These are phyloP conservation scores for Hyaloperonospora arabidopsidis DNA, from an alignment of 352 stramenopile species.

Conservation along the genomic window DNA sequence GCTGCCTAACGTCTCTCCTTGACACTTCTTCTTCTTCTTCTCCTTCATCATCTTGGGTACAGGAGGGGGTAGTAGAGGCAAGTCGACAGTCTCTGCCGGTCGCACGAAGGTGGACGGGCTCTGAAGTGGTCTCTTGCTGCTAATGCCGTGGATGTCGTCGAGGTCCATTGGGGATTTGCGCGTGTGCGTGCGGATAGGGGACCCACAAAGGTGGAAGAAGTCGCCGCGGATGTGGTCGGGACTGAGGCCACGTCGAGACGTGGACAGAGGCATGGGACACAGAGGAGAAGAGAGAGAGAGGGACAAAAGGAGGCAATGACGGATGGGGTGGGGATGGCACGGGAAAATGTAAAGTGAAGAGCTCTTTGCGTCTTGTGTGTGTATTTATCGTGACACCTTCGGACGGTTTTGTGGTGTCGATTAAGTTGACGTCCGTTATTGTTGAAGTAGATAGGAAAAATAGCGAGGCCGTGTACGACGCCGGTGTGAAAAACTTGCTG, in stretches of 20 bases:
- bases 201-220: slow-evolving; percentile 75
- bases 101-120: too few species aligned
- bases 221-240: slow-evolving; percentile 24
- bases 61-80: too few species aligned
- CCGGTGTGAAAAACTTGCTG: slow-evolving; percentile 9
- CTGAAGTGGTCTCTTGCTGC: too few species aligned
- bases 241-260: slow-evolving; percentile 20
- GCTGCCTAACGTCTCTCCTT: not conserved
- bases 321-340: slow-evolving; percentile 7
- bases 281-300: too few species aligned
- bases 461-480: slow-evolving; percentile 6
- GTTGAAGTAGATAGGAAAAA: slow-evolving; percentile 5
- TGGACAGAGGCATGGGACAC: not conserved
- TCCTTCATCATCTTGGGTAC: too few species aligned
- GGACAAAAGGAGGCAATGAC: too few species aligned
- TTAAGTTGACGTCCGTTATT: slow-evolving; percentile 23
- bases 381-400: not conserved
- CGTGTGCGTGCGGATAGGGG: slow-evolving; percentile 62
- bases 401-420: slow-evolving; percentile 1
- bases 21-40: slow-evolving; percentile 20
- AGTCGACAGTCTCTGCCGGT: too few species aligned
- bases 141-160: slow-evolving; percentile 31
- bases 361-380: slow-evolving; percentile 11
- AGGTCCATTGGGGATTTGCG: slow-evolving; percentile 25
- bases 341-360: slow-evolving; percentile 24